Conservation (phyloP, 495 filamentous ascomycete species). For the Neurospora terricola region DNA sequence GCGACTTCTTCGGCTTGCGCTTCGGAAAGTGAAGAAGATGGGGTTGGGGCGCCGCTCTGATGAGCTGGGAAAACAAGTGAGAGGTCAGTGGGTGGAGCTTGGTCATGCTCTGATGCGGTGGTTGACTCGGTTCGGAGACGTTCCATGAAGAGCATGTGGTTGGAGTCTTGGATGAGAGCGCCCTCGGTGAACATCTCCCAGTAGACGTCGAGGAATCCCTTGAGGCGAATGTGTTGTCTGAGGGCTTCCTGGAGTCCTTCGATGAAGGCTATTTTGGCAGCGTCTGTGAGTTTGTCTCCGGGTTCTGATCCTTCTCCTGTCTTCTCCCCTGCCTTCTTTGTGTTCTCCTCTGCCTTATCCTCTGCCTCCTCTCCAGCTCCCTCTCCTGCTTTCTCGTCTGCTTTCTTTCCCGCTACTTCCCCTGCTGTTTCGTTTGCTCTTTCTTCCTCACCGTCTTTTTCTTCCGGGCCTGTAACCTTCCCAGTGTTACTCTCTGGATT, state of each 20-base stretch:
- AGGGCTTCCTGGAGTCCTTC: background rate
- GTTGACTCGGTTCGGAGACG: background rate
- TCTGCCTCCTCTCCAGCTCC: background rate
- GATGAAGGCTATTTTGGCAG: background rate
- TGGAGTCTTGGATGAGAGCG: background rate
- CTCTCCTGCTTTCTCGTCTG: background rate
- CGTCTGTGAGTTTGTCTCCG: background rate
- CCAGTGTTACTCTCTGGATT: background rate
- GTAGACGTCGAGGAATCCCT: background rate
- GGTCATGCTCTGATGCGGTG: background rate
- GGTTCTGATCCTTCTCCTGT: background rate
- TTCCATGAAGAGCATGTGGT: background rate
- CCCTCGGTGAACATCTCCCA: background rate
- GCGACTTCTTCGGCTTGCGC: background rate
- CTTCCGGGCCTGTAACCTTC: background rate
- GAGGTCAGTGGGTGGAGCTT: background rate
- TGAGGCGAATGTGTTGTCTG: background rate
- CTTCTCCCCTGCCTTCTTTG: background rate
- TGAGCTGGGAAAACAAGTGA: background rate
- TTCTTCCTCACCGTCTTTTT: background rate
- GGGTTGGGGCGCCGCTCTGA: background rate
- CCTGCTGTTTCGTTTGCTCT: background rate
- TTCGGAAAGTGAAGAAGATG: background rate
- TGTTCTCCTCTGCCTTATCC: background rate
- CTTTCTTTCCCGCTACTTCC: background rate